These are phyloP conservation scores for Jacaranda copaia DNA, from an alignment of 257 asterid species.

Conservation along the genomic window DNA sequence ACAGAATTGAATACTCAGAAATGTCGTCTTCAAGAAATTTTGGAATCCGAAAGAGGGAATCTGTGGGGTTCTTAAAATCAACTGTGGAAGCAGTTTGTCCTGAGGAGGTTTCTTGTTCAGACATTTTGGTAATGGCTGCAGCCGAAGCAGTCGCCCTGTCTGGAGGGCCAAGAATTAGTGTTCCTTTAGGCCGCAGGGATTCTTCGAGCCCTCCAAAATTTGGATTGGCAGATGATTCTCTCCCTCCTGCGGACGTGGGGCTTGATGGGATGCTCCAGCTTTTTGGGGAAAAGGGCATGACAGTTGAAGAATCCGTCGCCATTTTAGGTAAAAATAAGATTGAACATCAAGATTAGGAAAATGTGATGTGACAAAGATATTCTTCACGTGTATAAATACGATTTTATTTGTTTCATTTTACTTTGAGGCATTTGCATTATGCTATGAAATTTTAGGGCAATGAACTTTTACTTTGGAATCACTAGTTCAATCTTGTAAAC, in stretches of 20 bases:
- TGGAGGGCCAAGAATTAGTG: slow-evolving; percentile 56
- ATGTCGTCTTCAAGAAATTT: slow-evolving; percentile 47
- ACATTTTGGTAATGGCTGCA: slow-evolving; percentile 59
- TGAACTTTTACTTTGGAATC: too few species aligned
- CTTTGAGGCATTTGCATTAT: too few species aligned
- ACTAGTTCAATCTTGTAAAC: too few species aligned
- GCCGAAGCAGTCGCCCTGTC: slow-evolving; percentile 57
- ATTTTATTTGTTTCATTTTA: too few species aligned
- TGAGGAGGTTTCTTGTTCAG: slow-evolving; percentile 61
- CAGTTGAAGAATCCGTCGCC: slow-evolving; percentile 62
- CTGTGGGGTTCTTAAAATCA: slow-evolving; percentile 44
- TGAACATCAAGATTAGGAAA: background rate
- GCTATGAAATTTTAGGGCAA: too few species aligned
- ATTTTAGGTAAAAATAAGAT: slow-evolving; percentile 47
- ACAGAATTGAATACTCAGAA: slow-evolving; percentile 29
- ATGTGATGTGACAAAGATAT: background rate
- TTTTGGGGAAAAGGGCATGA: slow-evolving; percentile 47
- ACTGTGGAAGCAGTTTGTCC: slow-evolving; percentile 57
- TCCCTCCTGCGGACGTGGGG: slow-evolving; percentile 48
- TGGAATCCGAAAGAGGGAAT: slow-evolving; percentile 54
- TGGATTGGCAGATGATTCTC: slow-evolving; percentile 39
- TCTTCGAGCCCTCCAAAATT: slow-evolving; percentile 37
- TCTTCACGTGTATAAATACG: background rate
- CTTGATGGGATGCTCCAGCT: slow-evolving; percentile 46
- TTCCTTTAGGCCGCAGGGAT: slow-evolving; percentile 66